A percentile compares a stretch with the other conserved stretches of the same genome.
Conservation (phyloP, 257 asterid species). For the Echites panduratus region DNA sequence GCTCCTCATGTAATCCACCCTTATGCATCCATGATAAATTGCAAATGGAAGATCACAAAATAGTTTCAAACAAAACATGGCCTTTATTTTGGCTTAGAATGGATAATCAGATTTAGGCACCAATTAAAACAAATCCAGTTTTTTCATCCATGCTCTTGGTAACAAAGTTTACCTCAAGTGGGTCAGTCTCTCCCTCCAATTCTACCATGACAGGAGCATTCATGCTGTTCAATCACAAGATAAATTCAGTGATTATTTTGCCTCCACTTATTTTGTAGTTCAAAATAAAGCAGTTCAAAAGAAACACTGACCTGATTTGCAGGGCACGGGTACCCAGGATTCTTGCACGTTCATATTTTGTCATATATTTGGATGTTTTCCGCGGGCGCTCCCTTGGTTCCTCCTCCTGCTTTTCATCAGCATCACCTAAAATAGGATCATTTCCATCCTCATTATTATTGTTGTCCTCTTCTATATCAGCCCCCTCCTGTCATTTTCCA, state of each 20-base stretch:
- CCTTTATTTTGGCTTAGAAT: neutral
- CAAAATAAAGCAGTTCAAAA: neutral
- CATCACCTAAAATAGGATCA: conserved; percentile 56
- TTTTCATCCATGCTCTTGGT: neutral
- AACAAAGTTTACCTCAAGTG: conserved; percentile 58
- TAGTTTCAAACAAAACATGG: too few relatives aligned
- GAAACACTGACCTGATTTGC: conserved; percentile 62
- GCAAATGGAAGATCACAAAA: too few relatives aligned
- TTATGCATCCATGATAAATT: too few relatives aligned
- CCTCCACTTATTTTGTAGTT: neutral
- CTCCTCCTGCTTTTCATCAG: conserved; percentile 60
- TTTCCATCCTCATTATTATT: conserved; percentile 41
- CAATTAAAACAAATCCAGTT: neutral
- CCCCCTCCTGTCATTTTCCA: conserved; percentile 62
- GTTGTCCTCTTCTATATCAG: conserved; percentile 63
- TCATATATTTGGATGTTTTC: conserved; percentile 85
- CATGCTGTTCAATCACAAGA: conserved; percentile 49
- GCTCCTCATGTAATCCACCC: too few relatives aligned
- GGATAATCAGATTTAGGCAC: neutral
- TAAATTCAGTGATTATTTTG: conserved; percentile 1
- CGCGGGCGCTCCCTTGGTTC: conserved; percentile 60
- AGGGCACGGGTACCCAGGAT: conserved; percentile 87
- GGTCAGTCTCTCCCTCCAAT: conserved; percentile 92
- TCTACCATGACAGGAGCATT: conserved; percentile 99
- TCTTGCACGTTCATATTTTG: conserved; percentile 91